Base-by-base conservation (phyloP, 371 early-diverging fungal genomes). In the Mortierella sp. region DNA sequence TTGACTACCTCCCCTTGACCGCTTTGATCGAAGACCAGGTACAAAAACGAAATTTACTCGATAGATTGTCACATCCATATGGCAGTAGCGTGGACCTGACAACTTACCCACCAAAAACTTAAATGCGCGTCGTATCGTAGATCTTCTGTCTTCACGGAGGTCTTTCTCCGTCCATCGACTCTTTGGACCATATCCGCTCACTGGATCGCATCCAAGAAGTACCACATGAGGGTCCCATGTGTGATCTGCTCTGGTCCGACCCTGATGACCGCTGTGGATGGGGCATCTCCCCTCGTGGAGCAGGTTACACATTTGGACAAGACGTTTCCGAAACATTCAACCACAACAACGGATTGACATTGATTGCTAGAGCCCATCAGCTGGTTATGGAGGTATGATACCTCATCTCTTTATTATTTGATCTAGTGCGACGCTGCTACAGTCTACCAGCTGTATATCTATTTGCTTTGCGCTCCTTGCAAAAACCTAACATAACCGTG, bases 121-220 rank as follows among this genome's bases (percentile, higher is more conserved):
- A n/a, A 28, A 42, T 37, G 8, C 21, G 5, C 15, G n/a, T 15
- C 17, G 43, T 27, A 34, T n/a, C 12, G 5, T 54, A 72, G 91
- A 94, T 95, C 59, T 96, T 99, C 83, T 99, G 99, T 87, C 92
- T 99, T 52, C 99, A 99, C 84, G 99, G 99, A 52, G 99, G 99
- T 50, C 83, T 99, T 52, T 97, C 98, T 21, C 99, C 99, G 19
- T 95, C 96, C 27, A 95, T 99, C 60, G 95, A 94, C 82, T 96
- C 98, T 23, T 83, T 99, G 39, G 99, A 99, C 84, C 97, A 99
- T 68, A 96, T 99, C 70, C 91, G 98, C 53, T 86, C 94, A 5
- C 87, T 99, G 61, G 97, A 99, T 82, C 92, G 99, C 61, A 91
- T 96, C 66, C 97, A 98, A 79, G 99, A 99, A 83, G 95, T 99